Evolutionary conservation across 352 stramenopile genomes (phyloP).

Genomic region (Phytopythium helicoides): DNA sequence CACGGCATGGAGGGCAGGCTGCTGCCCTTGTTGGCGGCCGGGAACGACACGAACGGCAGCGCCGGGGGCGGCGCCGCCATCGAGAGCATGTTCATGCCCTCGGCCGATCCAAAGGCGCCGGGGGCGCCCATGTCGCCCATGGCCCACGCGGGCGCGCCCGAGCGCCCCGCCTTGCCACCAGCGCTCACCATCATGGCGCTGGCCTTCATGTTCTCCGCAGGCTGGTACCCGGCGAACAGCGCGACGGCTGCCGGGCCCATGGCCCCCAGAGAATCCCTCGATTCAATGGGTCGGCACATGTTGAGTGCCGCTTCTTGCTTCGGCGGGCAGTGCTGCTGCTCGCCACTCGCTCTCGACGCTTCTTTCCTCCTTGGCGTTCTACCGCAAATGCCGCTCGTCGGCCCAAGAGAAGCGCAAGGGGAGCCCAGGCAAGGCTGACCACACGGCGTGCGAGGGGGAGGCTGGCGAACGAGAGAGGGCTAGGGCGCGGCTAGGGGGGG

Average conservation of each 20-base stretch:
- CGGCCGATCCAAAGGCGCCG: constrained; percentile 17
- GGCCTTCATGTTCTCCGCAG: constrained; percentile 38
- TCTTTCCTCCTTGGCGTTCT: constrained; percentile 29
- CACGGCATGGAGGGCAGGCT: constrained; percentile 61
- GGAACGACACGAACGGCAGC: constrained; percentile 71
- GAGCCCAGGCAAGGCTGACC: background rate
- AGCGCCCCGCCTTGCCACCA: constrained; percentile 16
- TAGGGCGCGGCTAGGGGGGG: background rate
- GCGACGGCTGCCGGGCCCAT: constrained; percentile 68
- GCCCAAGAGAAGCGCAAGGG: constrained; percentile 8
- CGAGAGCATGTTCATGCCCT: constrained; percentile 59
- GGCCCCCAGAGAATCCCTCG: constrained; percentile 74
- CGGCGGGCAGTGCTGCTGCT: background rate
- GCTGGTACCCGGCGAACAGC: constrained; percentile 76
- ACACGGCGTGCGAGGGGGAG: background rate
- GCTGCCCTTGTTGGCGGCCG: constrained; percentile 20
- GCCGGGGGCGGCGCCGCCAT: constrained; percentile 57
- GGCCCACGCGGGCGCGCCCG: constrained; percentile 11
- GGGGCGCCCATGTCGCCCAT: constrained; percentile 18
- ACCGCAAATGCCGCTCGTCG: constrained; percentile 10
- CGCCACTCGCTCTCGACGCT: constrained; percentile 17
- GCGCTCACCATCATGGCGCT: constrained; percentile 24
- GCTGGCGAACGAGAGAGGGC: background rate
- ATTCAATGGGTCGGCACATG: constrained; percentile 87
- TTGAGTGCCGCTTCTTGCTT: constrained; percentile 11